Percentiles rank a stretch among this genome's conserved stretches.
phyloP scores from a whole-genome alignment of 257 asterid species.

The Nicotiana obtusifolia region DNA sequence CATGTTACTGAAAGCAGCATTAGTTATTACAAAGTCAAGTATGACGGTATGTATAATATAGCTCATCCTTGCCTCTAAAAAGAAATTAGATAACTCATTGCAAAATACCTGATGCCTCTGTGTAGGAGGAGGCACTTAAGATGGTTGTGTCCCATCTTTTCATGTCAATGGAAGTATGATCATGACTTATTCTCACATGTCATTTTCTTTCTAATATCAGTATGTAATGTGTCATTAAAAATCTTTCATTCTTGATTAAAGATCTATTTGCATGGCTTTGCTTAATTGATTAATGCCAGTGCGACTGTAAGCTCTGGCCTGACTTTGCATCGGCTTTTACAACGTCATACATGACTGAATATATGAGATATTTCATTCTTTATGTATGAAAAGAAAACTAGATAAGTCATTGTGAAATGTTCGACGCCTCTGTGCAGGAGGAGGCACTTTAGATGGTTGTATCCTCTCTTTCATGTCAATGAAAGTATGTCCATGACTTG shows the following conservation, averaged over 20 bases:
- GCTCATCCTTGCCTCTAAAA: neutral
- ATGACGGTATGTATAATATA: neutral
- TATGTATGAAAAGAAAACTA: neutral
- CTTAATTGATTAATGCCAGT: neutral
- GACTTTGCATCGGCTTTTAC: neutral
- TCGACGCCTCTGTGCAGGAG: constrained; percentile 34
- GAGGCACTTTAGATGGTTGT: constrained; percentile 39
- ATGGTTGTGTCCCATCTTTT: constrained; percentile 28
- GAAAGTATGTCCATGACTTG: constrained; percentile 20
- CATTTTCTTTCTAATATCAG: constrained; percentile 8
- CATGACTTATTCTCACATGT: constrained; percentile 12
- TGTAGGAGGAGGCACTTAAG: constrained; percentile 44
- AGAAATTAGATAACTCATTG: constrained; percentile 16
- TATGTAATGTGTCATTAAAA: constrained; percentile 4
- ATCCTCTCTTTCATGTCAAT: constrained; percentile 23
- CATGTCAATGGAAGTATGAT: constrained; percentile 23
- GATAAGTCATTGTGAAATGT: constrained; percentile 14
- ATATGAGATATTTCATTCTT: neutral
- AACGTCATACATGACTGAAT: neutral
- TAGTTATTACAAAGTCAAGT: neutral
- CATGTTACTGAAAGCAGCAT: constrained; percentile 1
- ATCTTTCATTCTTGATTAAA: neutral
- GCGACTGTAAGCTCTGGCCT: neutral
- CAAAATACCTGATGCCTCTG: constrained; percentile 25
- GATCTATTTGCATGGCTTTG: neutral